Base-by-base conservation (phyloP, 331 rosid species). In the Rhamnella rubrinervis region DNA sequence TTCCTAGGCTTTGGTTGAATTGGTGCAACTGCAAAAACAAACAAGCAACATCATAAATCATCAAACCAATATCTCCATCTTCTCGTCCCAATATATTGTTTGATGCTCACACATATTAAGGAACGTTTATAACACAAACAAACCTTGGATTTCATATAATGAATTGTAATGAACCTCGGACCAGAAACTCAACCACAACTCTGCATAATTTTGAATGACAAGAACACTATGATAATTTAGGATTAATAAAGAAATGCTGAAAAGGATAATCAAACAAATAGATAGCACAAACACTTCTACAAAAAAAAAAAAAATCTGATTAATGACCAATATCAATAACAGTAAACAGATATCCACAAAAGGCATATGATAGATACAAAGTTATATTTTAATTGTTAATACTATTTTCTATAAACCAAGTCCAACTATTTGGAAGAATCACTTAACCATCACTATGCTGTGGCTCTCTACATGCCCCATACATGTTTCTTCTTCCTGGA, bases 81-180 rank as follows among this genome's bases (percentile, higher is more conserved):
- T 39, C 23, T 8, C 35, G 51, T 19, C 47, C 59, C 59, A 18
- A 3, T 16, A 60, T 18, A 59, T 46, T 21, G 58, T 64, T 55
- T 56, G 14, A 52, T 51, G 12, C 49, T 64, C 60, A 55, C 50
- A 66, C 3, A 4, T n/a, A 61, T 20, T 39, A 46, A 37, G 25
- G 39, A n/a, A 53, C 21, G 23, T 38, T 31, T 26, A 68, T 66
- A 76, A 52, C 39, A 55, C 21, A 71, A 38, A 73, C 75, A 13
- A 59, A 93, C 98, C 97, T 81, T 52, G 85, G 56, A 81, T 65
- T 66, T 61, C 89, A 71, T 93, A 88, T 12, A 93, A 76, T 67
- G 98, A 91, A 80, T 93, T 93, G 83, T 88, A 93, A 78, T 93
- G 98, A 72, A 93, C 89, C 87, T 93, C 98, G 44, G 97, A 88